These are phyloP conservation scores for Mucor circinelloides DNA, from an alignment of 371 early-diverging fungal genomes.

Conservation along the genomic window DNA sequence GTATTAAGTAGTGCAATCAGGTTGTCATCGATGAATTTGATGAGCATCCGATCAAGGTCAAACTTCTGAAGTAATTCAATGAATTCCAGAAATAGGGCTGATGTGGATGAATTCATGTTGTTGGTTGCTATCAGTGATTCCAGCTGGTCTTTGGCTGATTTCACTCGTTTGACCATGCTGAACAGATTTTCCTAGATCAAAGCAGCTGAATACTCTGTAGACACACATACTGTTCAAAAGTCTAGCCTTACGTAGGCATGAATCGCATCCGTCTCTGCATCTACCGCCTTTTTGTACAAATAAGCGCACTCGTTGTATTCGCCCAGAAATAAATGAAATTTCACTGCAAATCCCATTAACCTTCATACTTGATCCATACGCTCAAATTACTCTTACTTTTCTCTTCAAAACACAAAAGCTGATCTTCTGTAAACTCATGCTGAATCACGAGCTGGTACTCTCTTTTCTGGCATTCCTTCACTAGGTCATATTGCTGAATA, in stretches of 20 bases:
- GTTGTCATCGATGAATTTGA: neutral
- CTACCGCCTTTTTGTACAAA: neutral
- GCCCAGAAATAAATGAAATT: conserved; percentile 3
- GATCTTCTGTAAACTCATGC: conserved; percentile 25
- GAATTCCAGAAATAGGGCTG: neutral
- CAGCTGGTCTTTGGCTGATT: neutral
- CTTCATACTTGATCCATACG: neutral
- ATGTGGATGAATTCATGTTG: conserved; percentile 2
- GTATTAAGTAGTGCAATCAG: neutral
- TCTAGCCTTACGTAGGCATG: neutral
- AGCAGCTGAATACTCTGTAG: neutral
- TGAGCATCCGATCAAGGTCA: neutral
- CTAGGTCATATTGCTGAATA: conserved; percentile 12
- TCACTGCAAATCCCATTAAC: neutral
- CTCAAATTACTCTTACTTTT: conserved; percentile 15
- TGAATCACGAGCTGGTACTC: conserved; percentile 25
- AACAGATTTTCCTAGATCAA: neutral
- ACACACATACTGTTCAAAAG: neutral
- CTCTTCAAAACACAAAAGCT: conserved; percentile 30
- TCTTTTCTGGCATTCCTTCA: conserved; percentile 27
- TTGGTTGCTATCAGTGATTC: neutral
- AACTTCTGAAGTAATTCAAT: neutral
- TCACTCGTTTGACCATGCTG: neutral
- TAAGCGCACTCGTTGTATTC: conserved; percentile 2
- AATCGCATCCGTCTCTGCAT: neutral